Percentiles rank a stretch among this genome's conserved stretches.
Conservation (phyloP, 208 protist species). For the Blastocrithidia nonstop region DNA sequence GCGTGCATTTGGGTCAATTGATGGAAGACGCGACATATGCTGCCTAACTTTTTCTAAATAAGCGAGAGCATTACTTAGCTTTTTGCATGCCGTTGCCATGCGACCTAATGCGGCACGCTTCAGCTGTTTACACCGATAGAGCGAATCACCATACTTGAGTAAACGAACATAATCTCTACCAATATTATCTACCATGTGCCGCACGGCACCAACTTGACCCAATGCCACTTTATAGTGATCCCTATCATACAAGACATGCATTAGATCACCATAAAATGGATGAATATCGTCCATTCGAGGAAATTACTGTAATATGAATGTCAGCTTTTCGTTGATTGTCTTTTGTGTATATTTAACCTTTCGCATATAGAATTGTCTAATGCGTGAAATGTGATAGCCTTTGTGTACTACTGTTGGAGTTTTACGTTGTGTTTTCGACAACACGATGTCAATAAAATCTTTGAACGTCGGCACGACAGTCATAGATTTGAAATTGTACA, state of each 20-base stretch:
- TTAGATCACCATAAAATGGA: conserved; percentile 99
- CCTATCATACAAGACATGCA: conserved; percentile 99
- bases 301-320: conserved; percentile 93
- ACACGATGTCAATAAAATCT: conserved; percentile 99
- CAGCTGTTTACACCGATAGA: conserved; percentile 99
- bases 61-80: conserved; percentile 87
- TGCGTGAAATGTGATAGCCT: conserved; percentile 97
- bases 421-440: conserved; percentile 99
- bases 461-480: conserved; percentile 93
- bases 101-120: conserved; percentile 99
- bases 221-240: conserved; percentile 99
- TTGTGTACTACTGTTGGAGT: conserved; percentile 99
- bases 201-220: conserved; percentile 95
- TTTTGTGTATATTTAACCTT: conserved; percentile 98
- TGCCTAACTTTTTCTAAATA: conserved; percentile 99
- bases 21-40: conserved; percentile 98
- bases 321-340: conserved; percentile 96
- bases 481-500: conserved; percentile 99
- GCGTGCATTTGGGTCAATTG: conserved; percentile 98
- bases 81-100: conserved; percentile 97
- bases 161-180: conserved; percentile 96
- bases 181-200: conserved; percentile 96
- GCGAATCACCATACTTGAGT: conserved; percentile 99
- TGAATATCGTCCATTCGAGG: conserved; percentile 98
- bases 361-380: conserved; percentile 99